Percentiles rank a stretch among this genome's conserved stretches.
Evolutionary conservation across 352 stramenopile genomes (phyloP).

Genomic region (Pythium biforme): DNA sequence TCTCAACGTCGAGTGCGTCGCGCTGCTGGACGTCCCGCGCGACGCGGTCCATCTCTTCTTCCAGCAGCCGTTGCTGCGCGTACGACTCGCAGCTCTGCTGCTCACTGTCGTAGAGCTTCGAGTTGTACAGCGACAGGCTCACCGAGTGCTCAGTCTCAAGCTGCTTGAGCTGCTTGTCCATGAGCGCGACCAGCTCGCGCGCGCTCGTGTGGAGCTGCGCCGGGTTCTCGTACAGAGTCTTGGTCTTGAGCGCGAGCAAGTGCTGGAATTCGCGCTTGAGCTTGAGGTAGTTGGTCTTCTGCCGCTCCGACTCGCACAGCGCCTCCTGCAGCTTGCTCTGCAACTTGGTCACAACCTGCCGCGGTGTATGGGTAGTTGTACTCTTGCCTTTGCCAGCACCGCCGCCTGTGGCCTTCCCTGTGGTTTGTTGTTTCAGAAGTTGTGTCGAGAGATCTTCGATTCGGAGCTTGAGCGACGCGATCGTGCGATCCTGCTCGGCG

Average conservation of each 20-base stretch:
- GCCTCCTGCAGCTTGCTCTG: constrained; percentile 41
- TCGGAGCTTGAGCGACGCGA: constrained; percentile 39
- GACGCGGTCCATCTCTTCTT: constrained; percentile 44
- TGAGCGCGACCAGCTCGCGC: constrained; percentile 36
- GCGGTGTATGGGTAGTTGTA: constrained; percentile 25
- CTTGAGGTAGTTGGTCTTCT: constrained; percentile 41
- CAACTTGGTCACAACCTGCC: constrained; percentile 28
- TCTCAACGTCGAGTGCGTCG: constrained; percentile 49
- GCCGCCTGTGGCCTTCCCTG: not conserved
- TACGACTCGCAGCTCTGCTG: constrained; percentile 57
- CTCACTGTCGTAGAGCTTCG: constrained; percentile 49
- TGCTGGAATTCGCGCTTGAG: constrained; percentile 54
- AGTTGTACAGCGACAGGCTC: constrained; percentile 43
- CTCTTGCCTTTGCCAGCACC: not conserved
- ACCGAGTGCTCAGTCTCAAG: constrained; percentile 40
- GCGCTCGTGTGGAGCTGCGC: constrained; percentile 34
- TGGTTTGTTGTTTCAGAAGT: constrained; percentile 1
- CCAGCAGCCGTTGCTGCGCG: constrained; percentile 43
- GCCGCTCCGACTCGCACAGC: constrained; percentile 41
- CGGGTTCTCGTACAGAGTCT: constrained; percentile 36
- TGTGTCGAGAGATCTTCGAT: constrained; percentile 41
- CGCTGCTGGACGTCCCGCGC: constrained; percentile 39
- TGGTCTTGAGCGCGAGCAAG: constrained; percentile 43
- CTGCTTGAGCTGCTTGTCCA: constrained; percentile 42
- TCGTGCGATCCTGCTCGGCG: constrained; percentile 52